Evolutionary conservation across 305 asterid species (phyloP), one percentile per base, ranked within the genome.

Genomic region (Fraxinus greggii): DNA sequence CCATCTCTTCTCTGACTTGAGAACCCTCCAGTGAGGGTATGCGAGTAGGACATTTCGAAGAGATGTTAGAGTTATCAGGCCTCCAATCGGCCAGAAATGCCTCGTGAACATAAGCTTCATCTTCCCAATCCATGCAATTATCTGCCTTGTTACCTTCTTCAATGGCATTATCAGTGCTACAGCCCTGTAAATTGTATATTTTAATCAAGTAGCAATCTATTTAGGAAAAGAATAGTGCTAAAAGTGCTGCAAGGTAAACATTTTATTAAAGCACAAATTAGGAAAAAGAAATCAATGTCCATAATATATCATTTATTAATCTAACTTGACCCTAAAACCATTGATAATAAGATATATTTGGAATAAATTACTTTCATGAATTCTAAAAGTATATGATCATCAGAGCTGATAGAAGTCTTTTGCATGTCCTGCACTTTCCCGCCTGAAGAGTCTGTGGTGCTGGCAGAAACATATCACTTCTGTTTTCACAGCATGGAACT

Each of bases 1-100:
- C 81, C 40, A 69, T 85, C 76, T 80, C 86, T 81, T 83, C 89
- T 75, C 88, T 81, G 83, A 86, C 83, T 85, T 80, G 92, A 79
- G 89, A 84, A 80, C 84, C 84, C 86, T 65, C 92, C 56, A 76
- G 83, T 48, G 86, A 67, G 45, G 83, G 87, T 78, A 84, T 51
- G 79, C 51, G 76, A 85, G 84, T 72, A 31, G 88, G 86, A 84
- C 76, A 79, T 45, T 84, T 85, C 24, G 88, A 76, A 79, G 87
- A 84, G 81, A 77, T 83, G 81, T 83, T 86, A 76, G 87, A 80
- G 31, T 82, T 77, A 77, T 84, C 89, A 8, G 98, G 97, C 88
- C 92, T 90, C 97, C 98, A 93, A 86, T 94, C 99, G 38, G 98
- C 94, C 90, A 96, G 90, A 90, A 96, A 96, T 33, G 99, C 99